These are phyloP conservation scores for Gaultheria prostrata DNA, from an alignment of 148 eudicot genomes.

Conservation along the genomic window DNA sequence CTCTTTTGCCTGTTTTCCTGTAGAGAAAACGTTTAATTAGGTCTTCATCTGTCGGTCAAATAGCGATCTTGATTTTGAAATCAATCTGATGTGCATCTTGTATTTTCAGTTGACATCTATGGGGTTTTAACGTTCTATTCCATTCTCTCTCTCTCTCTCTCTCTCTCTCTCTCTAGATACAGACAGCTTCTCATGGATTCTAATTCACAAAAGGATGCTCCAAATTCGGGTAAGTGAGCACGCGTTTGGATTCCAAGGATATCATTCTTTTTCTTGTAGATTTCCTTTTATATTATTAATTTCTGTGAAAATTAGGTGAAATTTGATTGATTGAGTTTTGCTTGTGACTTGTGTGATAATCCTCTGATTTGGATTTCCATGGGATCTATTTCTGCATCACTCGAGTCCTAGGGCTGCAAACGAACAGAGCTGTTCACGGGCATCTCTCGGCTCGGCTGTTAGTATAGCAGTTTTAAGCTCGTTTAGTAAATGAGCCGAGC, in stretches of 20 bases:
- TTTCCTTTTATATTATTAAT: not conserved
- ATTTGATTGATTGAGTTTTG: not conserved
- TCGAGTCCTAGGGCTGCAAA: not conserved
- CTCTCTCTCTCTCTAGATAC: not conserved
- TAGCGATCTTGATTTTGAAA: not conserved
- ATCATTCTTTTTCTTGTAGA: not conserved
- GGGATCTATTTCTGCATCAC: not conserved
- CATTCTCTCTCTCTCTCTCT: not conserved
- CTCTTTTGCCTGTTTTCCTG: not conserved
- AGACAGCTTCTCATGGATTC: conserved; percentile 38
- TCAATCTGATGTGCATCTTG: not conserved
- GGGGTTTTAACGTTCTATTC: conserved; percentile 5
- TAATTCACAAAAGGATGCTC: conserved; percentile 33
- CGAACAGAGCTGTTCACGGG: too few relatives aligned
- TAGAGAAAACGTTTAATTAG: not conserved
- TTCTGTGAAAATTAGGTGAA: not conserved
- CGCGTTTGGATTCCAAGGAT: not conserved
- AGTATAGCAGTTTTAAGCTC: too few relatives aligned
- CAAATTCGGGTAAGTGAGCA: conserved; percentile 31
- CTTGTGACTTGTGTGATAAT: not conserved
- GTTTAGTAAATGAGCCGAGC: too few relatives aligned
- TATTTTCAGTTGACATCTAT: not conserved
- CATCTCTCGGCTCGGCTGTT: too few relatives aligned
- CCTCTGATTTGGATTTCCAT: not conserved
- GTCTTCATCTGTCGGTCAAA: not conserved